These are phyloP conservation scores for Penicillium cataractarum DNA, from an alignment of 495 filamentous ascomycete genomes.

Conservation along the genomic window DNA sequence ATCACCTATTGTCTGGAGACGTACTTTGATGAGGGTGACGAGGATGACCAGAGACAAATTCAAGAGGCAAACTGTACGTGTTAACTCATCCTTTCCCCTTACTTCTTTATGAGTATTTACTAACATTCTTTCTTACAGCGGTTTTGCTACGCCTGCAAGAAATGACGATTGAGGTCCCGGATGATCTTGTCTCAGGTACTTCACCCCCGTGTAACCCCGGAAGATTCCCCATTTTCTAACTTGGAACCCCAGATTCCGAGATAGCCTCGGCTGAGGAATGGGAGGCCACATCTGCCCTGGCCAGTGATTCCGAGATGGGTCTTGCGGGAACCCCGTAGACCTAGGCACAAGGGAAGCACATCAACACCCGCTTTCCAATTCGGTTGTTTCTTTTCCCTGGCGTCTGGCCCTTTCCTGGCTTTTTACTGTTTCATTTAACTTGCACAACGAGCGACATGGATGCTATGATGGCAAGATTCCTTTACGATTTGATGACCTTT, in stretches of 20 bases:
- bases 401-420: not conserved
- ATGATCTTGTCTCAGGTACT: constrained; percentile 49
- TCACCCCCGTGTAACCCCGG: constrained; percentile 4
- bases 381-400: constrained; percentile 4
- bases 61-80: constrained; percentile 42
- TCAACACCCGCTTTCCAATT: not conserved
- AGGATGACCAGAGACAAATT: constrained; percentile 43
- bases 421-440: constrained; percentile 11
- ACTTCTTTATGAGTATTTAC: not conserved
- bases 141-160: constrained; percentile 38
- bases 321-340: constrained; percentile 40
- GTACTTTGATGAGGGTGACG: constrained; percentile 43
- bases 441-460: constrained; percentile 18
- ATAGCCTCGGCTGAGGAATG: constrained; percentile 47
- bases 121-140: constrained; percentile 26
- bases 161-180: constrained; percentile 39
- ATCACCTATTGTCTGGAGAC: constrained; percentile 45
- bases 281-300: constrained; percentile 49
- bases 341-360: not conserved
- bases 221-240: constrained; percentile 27
- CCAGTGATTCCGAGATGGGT: constrained; percentile 49
- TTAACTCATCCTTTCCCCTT: not conserved
- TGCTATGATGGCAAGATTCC: constrained; percentile 14
- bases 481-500: constrained; percentile 24
- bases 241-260: constrained; percentile 43